Evolutionary conservation across 768 basidiomycete genomes (phyloP), one percentile per base, ranked within the genome.

Genomic region (Omphalotus guepiniiformis): DNA sequence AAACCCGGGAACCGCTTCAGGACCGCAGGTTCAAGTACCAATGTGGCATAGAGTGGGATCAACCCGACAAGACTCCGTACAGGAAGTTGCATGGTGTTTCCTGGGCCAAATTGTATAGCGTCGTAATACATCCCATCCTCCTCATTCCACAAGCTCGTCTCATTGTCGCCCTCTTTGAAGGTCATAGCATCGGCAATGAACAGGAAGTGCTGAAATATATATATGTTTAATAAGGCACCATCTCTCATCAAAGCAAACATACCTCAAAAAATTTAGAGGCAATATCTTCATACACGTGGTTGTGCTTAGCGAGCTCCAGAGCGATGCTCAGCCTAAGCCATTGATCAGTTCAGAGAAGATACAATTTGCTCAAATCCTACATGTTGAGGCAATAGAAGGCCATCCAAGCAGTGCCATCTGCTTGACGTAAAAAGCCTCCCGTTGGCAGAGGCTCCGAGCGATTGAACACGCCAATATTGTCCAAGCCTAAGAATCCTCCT

Each of bases 391-490:
- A 93, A 66, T 95, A 99, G 72, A 98, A 99, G 26, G 93, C 96
- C 96, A 99, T 99, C 96, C 96, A 99, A 0, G 95, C 92, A 5
- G 96, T 99, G 7, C 95, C 95, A 62, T 99, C 96, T 6, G 96
- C 93, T 68, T 99, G 96, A 45, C 95, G 93, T 49, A 99, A 73
- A 15, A 70, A 80, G 7, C 96, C 96, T 27, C 95, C 95, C 4
- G 94, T 97, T 6, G 96, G 96, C 21, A 99, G 69, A 22, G 93
- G 90, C 64, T 99, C 96, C 2, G 93, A 96, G 39, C 96, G 86
- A 69, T 99, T 99, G 74, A 99, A 99, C 5, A 91, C 82, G 11
- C 93, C 93, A 52, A 99, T 98, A 59, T 99, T 99, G 71, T 99
- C 96, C 34, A 99, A 72, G 25, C 96, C 96, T 30, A 99, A 77